phyloP scores from a whole-genome alignment of 2,329 filamentous ascomycete genomes.

The Whalleya microplaca region DNA sequence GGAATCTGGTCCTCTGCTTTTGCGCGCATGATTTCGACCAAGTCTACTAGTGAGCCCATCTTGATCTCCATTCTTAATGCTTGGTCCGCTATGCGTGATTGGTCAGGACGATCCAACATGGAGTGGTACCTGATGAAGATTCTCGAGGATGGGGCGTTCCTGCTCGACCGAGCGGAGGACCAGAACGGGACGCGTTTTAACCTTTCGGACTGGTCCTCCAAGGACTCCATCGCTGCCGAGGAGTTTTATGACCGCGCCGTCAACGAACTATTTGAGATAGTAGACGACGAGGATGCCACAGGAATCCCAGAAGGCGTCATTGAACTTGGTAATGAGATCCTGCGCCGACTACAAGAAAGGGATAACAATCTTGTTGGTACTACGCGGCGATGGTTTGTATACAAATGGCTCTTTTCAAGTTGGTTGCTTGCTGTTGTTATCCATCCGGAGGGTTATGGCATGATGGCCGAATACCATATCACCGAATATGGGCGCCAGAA shows the following conservation, averaged over 20 bases:
- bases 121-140: constrained; percentile 96
- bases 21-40: constrained; percentile 78
- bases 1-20: constrained; percentile 89
- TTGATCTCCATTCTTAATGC: constrained; percentile 83
- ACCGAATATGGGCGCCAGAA: constrained; percentile 88
- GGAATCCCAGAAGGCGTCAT: constrained; percentile 86
- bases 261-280: constrained; percentile 78
- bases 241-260: constrained; percentile 88
- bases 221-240: constrained; percentile 81
- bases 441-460: constrained; percentile 80
- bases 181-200: constrained; percentile 73
- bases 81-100: constrained; percentile 85
- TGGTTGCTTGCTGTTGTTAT: constrained; percentile 84
- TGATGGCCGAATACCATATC: constrained; percentile 89
- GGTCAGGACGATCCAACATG: constrained; percentile 87
- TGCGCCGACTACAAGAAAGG: constrained; percentile 70
- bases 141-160: constrained; percentile 87
- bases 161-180: constrained; percentile 84
- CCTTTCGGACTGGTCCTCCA: constrained; percentile 72
- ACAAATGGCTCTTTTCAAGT: constrained; percentile 88
- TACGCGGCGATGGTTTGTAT: constrained; percentile 82
- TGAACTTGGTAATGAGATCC: constrained; percentile 81
- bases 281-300: constrained; percentile 82
- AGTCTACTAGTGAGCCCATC: constrained; percentile 77
- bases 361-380: constrained; percentile 72